phyloP scores from a whole-genome alignment of 495 filamentous ascomycete species.

The Podospora conica region DNA sequence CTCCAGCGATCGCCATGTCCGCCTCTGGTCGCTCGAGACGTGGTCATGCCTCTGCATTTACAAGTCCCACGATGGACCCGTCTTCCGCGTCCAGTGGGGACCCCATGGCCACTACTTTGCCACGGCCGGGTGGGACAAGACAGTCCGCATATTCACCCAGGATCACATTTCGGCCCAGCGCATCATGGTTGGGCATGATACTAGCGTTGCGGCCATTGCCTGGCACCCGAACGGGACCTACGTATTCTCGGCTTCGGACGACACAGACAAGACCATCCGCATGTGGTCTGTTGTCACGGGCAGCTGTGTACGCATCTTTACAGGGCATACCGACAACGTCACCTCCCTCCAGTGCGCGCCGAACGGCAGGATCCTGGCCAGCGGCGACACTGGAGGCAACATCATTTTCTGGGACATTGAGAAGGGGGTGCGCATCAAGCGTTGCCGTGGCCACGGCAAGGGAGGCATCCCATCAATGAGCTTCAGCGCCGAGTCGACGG shows the following conservation, averaged over 20 bases:
- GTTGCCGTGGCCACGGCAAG: slow-evolving; percentile 88
- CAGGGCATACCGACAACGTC: slow-evolving; percentile 79
- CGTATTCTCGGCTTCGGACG: slow-evolving; percentile 76
- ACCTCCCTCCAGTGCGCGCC: slow-evolving; percentile 78
- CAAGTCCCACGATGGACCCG: slow-evolving; percentile 79
- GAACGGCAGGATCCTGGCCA: slow-evolving; percentile 80
- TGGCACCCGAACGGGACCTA: slow-evolving; percentile 94
- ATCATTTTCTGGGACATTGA: slow-evolving; percentile 93
- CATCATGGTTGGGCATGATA: slow-evolving; percentile 86
- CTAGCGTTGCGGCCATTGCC: slow-evolving; percentile 72
- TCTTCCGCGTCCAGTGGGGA: slow-evolving; percentile 86
- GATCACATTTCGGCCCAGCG: slow-evolving; percentile 86
- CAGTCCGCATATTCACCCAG: slow-evolving; percentile 81
- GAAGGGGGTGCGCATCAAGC: slow-evolving; percentile 74
- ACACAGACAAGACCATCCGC: slow-evolving; percentile 79
- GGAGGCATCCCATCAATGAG: slow-evolving; percentile 89
- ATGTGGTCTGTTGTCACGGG: slow-evolving; percentile 95
- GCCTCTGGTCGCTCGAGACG: slow-evolving; percentile 86
- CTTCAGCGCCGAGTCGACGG: slow-evolving; percentile 83
- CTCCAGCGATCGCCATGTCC: slow-evolving; percentile 78
- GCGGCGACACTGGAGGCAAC: slow-evolving; percentile 73
- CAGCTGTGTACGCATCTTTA: slow-evolving; percentile 82
- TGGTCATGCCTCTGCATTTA: slow-evolving; percentile 90
- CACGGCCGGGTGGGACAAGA: slow-evolving; percentile 80
- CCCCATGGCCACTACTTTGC: slow-evolving; percentile 94